A percentile compares a stretch with the other conserved stretches of the same genome.
phyloP scores from a whole-genome alignment of 768 basidiomycete genomes.

The Crassisporium funariophilum region DNA sequence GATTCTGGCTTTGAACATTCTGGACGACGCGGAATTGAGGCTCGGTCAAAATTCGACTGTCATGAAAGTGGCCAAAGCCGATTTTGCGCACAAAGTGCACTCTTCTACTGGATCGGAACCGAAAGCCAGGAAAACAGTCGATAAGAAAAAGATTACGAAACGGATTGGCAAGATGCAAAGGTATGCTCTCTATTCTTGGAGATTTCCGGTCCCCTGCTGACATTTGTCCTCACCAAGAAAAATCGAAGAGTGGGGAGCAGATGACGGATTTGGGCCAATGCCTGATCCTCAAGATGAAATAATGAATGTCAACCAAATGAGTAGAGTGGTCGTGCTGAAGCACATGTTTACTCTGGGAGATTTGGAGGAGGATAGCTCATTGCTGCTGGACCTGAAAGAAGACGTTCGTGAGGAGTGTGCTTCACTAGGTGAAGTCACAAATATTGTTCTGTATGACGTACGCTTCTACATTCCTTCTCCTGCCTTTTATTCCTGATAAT shows the following conservation, averaged over 20 bases:
- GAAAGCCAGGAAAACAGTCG: conserved; percentile 62
- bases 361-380: conserved; percentile 79
- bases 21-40: conserved; percentile 92
- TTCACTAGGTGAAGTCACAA: conserved; percentile 90
- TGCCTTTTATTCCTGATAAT: conserved; percentile 1
- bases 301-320: conserved; percentile 51
- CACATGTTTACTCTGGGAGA: conserved; percentile 92
- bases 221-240: conserved; percentile 59
- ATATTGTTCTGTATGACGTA: conserved; percentile 93
- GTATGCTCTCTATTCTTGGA: conserved; percentile 44
- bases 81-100: conserved; percentile 71
- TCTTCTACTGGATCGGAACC: conserved; percentile 41
- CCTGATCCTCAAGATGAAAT: conserved; percentile 56
- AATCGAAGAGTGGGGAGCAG: conserved; percentile 91
- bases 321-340: conserved; percentile 88
- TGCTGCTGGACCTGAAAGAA: conserved; percentile 92
- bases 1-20: conserved; percentile 72
- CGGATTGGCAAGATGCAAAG: conserved; percentile 87
- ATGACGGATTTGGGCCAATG: conserved; percentile 85
- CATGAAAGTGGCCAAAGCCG: conserved; percentile 76
- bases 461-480: conserved; percentile 30
- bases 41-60: conserved; percentile 73
- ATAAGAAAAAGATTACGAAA: conserved; percentile 76
- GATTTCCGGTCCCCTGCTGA: background rate
- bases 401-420: conserved; percentile 95